Base-by-base conservation (phyloP, 2,329 filamentous ascomycete genomes). In the Aspergillus flavus region DNA sequence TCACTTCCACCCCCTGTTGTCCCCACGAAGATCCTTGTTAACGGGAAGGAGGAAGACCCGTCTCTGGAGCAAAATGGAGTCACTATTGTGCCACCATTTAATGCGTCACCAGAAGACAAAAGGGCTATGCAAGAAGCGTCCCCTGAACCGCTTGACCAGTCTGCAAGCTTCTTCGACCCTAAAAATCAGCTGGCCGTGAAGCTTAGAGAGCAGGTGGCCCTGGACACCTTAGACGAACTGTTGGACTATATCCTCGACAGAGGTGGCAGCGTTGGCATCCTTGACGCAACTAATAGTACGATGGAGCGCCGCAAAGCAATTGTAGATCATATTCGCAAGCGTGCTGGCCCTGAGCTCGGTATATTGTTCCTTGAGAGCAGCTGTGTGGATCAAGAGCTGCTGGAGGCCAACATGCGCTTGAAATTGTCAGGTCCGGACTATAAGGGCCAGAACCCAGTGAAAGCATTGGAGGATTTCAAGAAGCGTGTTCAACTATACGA, bases 251-350 rank as follows among this genome's bases (percentile, higher is more conserved):
- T 99, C 12, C 83, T 98, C 39, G 84, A 89, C 28, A 85, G 89
- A 59, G 92, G 91, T 32, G 95, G 95, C 54, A 92, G 93, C 34
- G 92, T 98, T 11, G 95, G 95, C 43, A 98, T 99, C 66, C 87
- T 99, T 14, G 95, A 99, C 79, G 95, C 95, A 9, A 99, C 95
- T 9, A 99, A 99, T 81, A 97, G 94, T 81, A 99, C 95, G 0
- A 85, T 96, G 57, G 87, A 92, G 66, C 90, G 95, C 43, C 88
- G 95, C 57, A 89, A 94, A 78, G 85, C 91, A 30, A 86, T 99
- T 61, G 93, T 96, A 72, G 87, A 94, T 64, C 91, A 88, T 69
- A 92, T 98, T 72, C 91, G 92, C 71, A 82, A 89, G 58, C 87
- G 92, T 58, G 94, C 96, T 69, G 93, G 94, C 2, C 91, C 92